Conservation (phyloP, 2,329 filamentous ascomycete species). For the Cytospora paraplurivora region DNA sequence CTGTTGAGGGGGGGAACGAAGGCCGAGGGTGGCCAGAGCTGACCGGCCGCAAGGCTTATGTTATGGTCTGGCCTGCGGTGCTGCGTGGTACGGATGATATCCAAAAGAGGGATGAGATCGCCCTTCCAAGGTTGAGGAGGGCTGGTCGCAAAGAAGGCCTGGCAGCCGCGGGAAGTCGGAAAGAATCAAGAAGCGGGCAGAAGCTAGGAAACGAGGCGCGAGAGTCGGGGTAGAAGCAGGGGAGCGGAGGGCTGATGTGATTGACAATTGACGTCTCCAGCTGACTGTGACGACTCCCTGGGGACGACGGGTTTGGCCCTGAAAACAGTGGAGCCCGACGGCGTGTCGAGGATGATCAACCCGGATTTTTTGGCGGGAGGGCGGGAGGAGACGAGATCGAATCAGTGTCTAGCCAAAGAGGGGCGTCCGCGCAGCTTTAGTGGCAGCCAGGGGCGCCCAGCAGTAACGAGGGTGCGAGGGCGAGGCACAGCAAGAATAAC, state of each 20-base stretch:
- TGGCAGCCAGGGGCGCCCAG: constrained; percentile 21
- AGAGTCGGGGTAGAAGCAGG: constrained; percentile 24
- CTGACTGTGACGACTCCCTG: constrained; percentile 20
- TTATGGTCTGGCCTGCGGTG: neutral
- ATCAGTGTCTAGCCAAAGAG: constrained; percentile 27
- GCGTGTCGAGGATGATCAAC: constrained; percentile 21
- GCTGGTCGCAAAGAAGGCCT: constrained; percentile 16
- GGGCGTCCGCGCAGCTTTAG: constrained; percentile 2
- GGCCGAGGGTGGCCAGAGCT: constrained; percentile 14
- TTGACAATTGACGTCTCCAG: constrained; percentile 9
- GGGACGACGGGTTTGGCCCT: constrained; percentile 21
- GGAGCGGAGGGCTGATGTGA: constrained; percentile 19
- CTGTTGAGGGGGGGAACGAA: constrained; percentile 20
- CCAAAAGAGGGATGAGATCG: constrained; percentile 18
- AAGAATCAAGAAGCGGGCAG: constrained; percentile 19
- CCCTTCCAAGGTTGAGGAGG: constrained; percentile 21
- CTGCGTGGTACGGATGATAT: constrained; percentile 3
- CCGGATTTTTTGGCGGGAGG: constrained; percentile 20
- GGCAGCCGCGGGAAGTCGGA: constrained; percentile 19
- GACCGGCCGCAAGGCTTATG: constrained; percentile 9
- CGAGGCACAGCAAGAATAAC: constrained; percentile 12
- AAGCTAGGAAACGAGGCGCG: constrained; percentile 19
- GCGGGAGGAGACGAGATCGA: constrained; percentile 25
- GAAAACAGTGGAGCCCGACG: constrained; percentile 25
- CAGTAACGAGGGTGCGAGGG: constrained; percentile 6